Conservation (phyloP, 805 yeast species). For the Myxozyma kluyveri region DNA sequence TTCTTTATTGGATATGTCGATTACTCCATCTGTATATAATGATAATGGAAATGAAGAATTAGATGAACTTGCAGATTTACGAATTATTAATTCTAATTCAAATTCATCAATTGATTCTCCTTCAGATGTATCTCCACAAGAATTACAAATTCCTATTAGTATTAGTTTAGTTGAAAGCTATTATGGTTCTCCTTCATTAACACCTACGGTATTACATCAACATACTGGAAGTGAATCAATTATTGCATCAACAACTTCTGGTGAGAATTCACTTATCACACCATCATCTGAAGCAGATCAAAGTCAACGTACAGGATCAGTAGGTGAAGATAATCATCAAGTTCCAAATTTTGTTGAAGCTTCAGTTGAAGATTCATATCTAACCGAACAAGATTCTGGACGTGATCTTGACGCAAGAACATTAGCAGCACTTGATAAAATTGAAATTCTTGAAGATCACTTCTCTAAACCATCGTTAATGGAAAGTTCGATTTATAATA, state of each 20-base stretch:
- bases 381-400: too few relatives aligned
- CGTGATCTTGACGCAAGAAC: too few relatives aligned
- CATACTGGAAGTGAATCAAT: background rate
- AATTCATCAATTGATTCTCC: too few relatives aligned
- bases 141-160: background rate
- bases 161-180: background rate
- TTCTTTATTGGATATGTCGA: background rate
- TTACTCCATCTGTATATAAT: background rate
- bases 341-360: too few relatives aligned
- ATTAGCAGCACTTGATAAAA: constrained; percentile 18
- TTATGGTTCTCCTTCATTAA: background rate
- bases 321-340: too few relatives aligned
- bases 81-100: too few relatives aligned
- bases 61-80: too few relatives aligned
- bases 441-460: constrained; percentile 33
- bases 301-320: too few relatives aligned
- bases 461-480: constrained; percentile 27
- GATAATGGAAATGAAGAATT: too few relatives aligned
- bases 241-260: background rate
- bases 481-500: constrained; percentile 26
- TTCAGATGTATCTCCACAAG: background rate
- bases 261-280: too few relatives aligned
- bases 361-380: too few relatives aligned
- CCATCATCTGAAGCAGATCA: too few relatives aligned
- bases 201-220: background rate